Percentiles rank a stretch among this genome's conserved stretches.
Conservation (phyloP, 2,329 filamentous ascomycete genomes). For the Epichloe brachyelytri region DNA sequence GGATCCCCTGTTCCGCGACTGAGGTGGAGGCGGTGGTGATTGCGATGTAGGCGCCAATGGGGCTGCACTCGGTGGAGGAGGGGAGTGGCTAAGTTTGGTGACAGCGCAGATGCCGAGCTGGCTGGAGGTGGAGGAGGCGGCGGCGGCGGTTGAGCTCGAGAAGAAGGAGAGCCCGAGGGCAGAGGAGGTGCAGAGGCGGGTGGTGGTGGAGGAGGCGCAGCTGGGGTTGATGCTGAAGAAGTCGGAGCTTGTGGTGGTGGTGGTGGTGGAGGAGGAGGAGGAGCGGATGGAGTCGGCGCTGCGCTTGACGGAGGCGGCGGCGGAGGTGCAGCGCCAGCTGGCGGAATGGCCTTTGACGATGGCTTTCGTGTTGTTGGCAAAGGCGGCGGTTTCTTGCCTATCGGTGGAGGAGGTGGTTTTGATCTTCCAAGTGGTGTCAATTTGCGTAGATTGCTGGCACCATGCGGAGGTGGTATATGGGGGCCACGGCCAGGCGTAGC, state of each 20-base stretch:
- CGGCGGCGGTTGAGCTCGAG: constrained; percentile 22
- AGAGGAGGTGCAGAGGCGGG: constrained; percentile 6
- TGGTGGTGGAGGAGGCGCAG: constrained; percentile 30
- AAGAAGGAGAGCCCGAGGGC: constrained; percentile 21
- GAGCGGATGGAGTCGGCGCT: constrained; percentile 29
- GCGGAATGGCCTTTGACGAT: constrained; percentile 23
- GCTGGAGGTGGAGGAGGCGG: constrained; percentile 22
- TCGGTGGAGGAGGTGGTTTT: constrained; percentile 54
- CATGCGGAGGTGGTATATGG: constrained; percentile 29
- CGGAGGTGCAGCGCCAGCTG: constrained; percentile 22
- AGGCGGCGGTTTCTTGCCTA: constrained; percentile 63
- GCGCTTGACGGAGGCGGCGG: constrained; percentile 21
- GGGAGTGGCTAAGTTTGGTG: constrained; percentile 20
- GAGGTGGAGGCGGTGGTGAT: constrained; percentile 25
- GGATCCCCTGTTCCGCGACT: constrained; percentile 29
- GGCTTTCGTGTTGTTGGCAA: constrained; percentile 48
- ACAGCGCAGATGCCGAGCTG: constrained; percentile 19
- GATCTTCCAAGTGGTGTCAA: constrained; percentile 26
- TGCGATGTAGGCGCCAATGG: constrained; percentile 21
- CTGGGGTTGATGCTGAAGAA: constrained; percentile 22
- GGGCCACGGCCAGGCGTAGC: constrained; percentile 37
- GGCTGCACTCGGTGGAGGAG: constrained; percentile 14
- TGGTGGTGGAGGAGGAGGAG: constrained; percentile 27
- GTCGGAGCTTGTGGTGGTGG: constrained; percentile 32
- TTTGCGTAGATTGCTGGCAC: constrained; percentile 42